Evolutionary conservation across 768 basidiomycete species (phyloP), one percentile per base, ranked within the genome.

Genomic region (Kwoniella bestiolae): DNA sequence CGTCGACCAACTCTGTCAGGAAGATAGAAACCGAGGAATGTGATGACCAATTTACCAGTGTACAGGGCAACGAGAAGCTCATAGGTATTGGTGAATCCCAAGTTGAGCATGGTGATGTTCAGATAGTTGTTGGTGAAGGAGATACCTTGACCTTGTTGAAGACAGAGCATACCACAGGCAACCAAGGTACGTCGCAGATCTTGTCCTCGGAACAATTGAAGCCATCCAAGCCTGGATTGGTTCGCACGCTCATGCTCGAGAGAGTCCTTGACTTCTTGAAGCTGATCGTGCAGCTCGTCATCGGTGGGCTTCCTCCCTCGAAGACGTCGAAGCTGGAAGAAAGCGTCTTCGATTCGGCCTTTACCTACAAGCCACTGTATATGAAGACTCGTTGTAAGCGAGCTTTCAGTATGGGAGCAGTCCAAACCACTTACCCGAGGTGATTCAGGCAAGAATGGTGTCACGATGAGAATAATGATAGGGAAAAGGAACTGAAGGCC

Each of bases 101-200:
- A 38, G 28, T 41, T 49, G 47, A 65, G 58, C 23, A 66, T 32
- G 8, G 59, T 62, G 53, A 65, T 52, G 59, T 56, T 45, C 51
- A 60, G 45, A 45, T 65, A 69, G 59, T 65, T 61, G 45, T 34
- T 41, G 26, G 52, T 46, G 59, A 69, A 69, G 8, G 44, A 53
- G 41, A 65, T 56, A 56, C 68, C 68, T 31, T 65, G 59, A 45
- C 49, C 63, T 49, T 61, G 52, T 44, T 65, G 64, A 14, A 69
- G 46, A 58, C 58, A 61, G n/a, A 35, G 58, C 26, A 65, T 31
- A 25, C 63, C 68, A 25, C 60, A 41, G 21, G 52, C 68, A 26
- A 69, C 46, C 21, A 69, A 45, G 7, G 68, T 69, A 11, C 68
- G 51, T 8, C 68, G 58, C 18, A 69, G 56, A 26, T 69, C 56